phyloP scores from a whole-genome alignment of 2,329 filamentous ascomycete genomes.

The Neonectria sp. region DNA sequence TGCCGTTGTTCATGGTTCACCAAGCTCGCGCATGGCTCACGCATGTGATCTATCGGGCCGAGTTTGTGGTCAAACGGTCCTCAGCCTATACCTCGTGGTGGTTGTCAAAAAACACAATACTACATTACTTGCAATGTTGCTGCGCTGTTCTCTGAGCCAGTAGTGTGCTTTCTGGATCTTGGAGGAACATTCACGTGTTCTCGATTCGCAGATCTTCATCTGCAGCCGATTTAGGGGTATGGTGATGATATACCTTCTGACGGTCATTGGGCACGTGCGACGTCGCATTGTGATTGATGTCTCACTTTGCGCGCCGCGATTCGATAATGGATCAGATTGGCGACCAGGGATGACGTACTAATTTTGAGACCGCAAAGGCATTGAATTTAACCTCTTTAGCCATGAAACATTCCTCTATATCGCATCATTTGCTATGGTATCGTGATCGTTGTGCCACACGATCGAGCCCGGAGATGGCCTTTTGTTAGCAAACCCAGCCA shows the following conservation, averaged over 20 bases:
- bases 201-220: neutral
- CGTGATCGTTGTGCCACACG: neutral
- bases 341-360: neutral
- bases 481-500: neutral
- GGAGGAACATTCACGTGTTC: neutral
- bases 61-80: neutral
- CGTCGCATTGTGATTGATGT: neutral
- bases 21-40: neutral
- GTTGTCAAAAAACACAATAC: neutral
- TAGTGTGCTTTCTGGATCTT: neutral
- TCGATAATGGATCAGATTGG: neutral
- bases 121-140: neutral
- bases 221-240: neutral
- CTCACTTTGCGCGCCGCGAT: neutral
- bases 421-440: neutral
- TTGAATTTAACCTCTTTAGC: neutral
- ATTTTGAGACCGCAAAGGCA: neutral
- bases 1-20: neutral
- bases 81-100: neutral
- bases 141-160: neutral
- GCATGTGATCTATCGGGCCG: neutral
- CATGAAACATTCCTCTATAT: neutral
- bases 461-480: neutral
- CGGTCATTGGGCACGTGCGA: neutral
- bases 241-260: neutral